Conservation (phyloP, 2,329 filamentous ascomycete species). For the Xylaria arbuscula region DNA sequence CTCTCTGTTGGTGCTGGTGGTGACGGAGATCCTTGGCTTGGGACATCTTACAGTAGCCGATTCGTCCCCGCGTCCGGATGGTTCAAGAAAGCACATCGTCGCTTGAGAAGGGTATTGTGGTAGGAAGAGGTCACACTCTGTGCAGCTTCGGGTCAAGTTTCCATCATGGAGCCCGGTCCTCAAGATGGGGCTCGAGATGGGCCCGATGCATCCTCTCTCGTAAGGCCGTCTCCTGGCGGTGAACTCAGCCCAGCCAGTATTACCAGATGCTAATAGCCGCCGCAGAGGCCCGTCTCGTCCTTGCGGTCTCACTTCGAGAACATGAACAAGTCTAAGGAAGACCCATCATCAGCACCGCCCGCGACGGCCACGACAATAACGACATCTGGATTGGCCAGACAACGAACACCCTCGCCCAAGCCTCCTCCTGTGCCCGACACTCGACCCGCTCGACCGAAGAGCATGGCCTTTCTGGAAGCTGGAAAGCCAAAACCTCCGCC, state of each 20-base stretch:
- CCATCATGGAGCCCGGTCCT: conserved; percentile 57
- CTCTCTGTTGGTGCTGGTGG: conserved; percentile 13
- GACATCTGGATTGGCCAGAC: conserved; percentile 46
- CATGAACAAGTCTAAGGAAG: conserved; percentile 65
- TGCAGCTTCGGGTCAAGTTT: conserved; percentile 44
- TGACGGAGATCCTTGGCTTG: conserved; percentile 5
- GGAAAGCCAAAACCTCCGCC: conserved; percentile 46
- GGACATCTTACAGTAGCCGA: not conserved
- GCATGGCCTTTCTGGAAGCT: conserved; percentile 40
- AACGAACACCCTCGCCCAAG: conserved; percentile 50
- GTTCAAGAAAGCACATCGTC: conserved; percentile 26
- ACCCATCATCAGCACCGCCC: conserved; percentile 48
- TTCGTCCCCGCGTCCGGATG: conserved; percentile 34
- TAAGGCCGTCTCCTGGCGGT: conserved; percentile 55
- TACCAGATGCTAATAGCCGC: conserved; percentile 43
- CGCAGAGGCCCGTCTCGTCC: conserved; percentile 82
- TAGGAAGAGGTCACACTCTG: conserved; percentile 38
- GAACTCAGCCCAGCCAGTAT: conserved; percentile 34
- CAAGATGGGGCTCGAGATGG: conserved; percentile 71
- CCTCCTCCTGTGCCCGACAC: conserved; percentile 50
- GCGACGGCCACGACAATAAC: conserved; percentile 5
- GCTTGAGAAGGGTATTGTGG: conserved; percentile 42
- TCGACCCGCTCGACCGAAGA: conserved; percentile 47
- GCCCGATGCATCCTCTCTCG: conserved; percentile 81
- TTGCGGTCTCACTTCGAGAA: conserved; percentile 85